Conservation (phyloP, 257 asterid genomes). For the Jaltomata sinuosa region DNA sequence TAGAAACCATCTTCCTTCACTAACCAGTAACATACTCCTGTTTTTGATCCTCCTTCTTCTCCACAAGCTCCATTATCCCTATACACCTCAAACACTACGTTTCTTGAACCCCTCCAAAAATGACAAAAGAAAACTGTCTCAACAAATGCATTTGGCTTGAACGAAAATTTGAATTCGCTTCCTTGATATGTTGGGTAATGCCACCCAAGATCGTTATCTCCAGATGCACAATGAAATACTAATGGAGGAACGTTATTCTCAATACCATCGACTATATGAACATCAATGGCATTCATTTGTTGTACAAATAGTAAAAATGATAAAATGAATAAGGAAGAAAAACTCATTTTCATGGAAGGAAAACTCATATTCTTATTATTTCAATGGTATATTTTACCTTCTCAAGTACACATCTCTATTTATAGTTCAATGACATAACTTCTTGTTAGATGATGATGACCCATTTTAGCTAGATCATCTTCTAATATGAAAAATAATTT, state of each 20-base stretch:
- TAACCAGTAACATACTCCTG: neutral
- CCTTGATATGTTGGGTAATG: neutral
- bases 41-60: neutral
- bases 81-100: neutral
- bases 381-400: neutral
- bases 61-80: neutral
- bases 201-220: neutral
- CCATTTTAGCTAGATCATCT: too few relatives aligned
- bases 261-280: neutral
- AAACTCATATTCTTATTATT: neutral
- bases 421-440: neutral
- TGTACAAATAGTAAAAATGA: neutral
- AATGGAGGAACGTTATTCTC: neutral
- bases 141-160: accelerated
- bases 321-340: neutral
- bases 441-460: neutral
- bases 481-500: too few relatives aligned
- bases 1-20: neutral
- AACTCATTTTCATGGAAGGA: neutral
- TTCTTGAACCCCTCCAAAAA: neutral
- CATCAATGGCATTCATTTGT: neutral
- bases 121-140: neutral
- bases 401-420: neutral
- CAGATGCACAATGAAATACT: neutral
- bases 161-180: neutral